phyloP scores from a whole-genome alignment of 768 basidiomycete genomes.

The Rhizopogon vinicolor region DNA sequence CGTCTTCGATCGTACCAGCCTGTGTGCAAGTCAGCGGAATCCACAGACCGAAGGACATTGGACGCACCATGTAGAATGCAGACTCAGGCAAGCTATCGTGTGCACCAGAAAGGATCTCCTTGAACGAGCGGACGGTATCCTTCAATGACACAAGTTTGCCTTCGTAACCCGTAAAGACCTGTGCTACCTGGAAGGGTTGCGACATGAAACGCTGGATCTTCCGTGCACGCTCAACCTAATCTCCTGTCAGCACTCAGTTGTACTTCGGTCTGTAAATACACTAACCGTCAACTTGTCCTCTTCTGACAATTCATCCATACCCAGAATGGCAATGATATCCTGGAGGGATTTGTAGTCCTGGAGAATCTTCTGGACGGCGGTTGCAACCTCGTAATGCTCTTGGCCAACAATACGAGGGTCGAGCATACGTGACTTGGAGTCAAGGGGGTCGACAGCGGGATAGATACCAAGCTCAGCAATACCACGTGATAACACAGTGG shows the following conservation, averaged over 20 bases:
- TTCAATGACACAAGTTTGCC: conserved; percentile 95
- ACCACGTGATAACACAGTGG: conserved; percentile 98
- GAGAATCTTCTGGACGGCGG: conserved; percentile 95
- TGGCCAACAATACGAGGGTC: conserved; percentile 97
- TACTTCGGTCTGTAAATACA: conserved; percentile 12
- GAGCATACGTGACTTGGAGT: conserved; percentile 99
- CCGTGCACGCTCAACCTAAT: conserved; percentile 91
- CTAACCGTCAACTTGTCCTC: conserved; percentile 97
- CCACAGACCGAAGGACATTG: not conserved
- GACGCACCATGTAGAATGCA: conserved; percentile 91
- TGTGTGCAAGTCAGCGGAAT: conserved; percentile 15
- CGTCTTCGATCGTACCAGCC: conserved; percentile 94
- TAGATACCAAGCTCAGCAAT: conserved; percentile 99
- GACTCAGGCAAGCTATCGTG: conserved; percentile 92
- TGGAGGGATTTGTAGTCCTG: conserved; percentile 96
- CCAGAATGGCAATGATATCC: conserved; percentile 99
- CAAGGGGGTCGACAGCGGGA: conserved; percentile 98
- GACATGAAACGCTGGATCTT: conserved; percentile 99
- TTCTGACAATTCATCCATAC: conserved; percentile 99
- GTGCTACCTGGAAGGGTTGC: conserved; percentile 99
- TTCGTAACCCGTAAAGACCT: conserved; percentile 99
- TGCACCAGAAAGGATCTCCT: conserved; percentile 88
- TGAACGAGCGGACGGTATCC: conserved; percentile 96
- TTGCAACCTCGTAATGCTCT: conserved; percentile 96
- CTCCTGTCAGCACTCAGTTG: not conserved